Evolutionary conservation across 352 stramenopile genomes (phyloP), one percentile per base, ranked within the genome.

Genomic region (Bremia lactucae): DNA sequence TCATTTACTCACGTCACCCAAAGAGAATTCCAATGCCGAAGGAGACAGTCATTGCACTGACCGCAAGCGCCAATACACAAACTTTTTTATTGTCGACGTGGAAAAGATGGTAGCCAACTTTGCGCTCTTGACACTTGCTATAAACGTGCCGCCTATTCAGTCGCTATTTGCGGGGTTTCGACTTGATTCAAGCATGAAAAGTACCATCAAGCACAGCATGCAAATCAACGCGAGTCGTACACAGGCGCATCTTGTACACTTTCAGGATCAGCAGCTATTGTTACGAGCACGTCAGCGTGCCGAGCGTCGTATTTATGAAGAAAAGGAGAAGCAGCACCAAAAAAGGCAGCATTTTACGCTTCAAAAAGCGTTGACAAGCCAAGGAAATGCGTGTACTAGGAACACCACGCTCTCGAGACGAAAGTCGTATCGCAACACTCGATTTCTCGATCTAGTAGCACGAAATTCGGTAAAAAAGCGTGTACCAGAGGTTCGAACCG

Each of bases 171-270:
- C 70, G 10, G 71, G 67, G 8, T 83, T 87, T 19, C 70, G 75
- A 10, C 49, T 87, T 16, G 75, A 87, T 48, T 84, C 72, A 7
- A 49, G 52, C 28, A 87, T 85, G 70, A 87, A 87, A 49, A 78
- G 56, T 48, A 82, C 70, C 1, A 75, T 87, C 36, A 68, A 68
- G 16, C 50, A 65, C 44, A 87, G 72, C 49, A 86, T 87, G 73
- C 75, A 72, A 31, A 83, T 86, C 46, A 87, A 86, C 43, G 61
- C 67, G 22, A 78, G 68, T 20, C 72, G 75, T 31, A 83, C 63
- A 28, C 61, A 78, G n/a, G 70, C 72, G 13, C 71, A 87, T 34
- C 52, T 83, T 2, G 67, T 84, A 9, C 75, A 84, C 24, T 82
- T 78, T 48, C 73, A 79, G 18, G 75, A 85, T 28, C 57, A 72